phyloP scores from a whole-genome alignment of 2,329 filamentous ascomycete species.

The Septoria linicola region DNA sequence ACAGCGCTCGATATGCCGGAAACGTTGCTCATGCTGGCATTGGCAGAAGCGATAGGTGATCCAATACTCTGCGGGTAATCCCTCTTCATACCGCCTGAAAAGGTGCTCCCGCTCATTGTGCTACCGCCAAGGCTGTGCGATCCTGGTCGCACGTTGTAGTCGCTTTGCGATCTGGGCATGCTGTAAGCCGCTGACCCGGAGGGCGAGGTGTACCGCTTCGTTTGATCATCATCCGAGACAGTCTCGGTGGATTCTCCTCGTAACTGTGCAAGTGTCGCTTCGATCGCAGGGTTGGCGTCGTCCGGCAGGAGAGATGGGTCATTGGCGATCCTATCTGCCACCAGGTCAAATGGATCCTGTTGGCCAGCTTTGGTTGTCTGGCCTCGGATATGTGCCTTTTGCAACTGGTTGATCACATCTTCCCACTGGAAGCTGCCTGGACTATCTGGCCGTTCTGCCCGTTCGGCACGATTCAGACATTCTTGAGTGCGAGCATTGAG shows the following conservation, averaged over 20 bases:
- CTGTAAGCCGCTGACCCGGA: slow-evolving; percentile 12
- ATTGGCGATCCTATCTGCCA: slow-evolving; percentile 32
- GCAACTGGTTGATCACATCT: slow-evolving; percentile 51
- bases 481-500: slow-evolving; percentile 51
- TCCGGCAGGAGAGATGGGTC: slow-evolving; percentile 33
- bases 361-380: slow-evolving; percentile 29
- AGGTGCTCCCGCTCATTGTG: slow-evolving; percentile 7
- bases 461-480: slow-evolving; percentile 53
- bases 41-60: slow-evolving; percentile 25
- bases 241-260: slow-evolving; percentile 20
- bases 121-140: slow-evolving; percentile 28
- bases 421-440: slow-evolving; percentile 53
- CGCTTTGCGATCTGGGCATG: slow-evolving; percentile 18
- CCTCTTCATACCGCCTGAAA: slow-evolving; percentile 24
- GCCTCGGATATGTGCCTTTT: slow-evolving; percentile 29
- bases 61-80: slow-evolving; percentile 23
- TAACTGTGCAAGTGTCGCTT: slow-evolving; percentile 26
- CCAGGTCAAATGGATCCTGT: slow-evolving; percentile 26
- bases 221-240: slow-evolving; percentile 27
- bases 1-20: slow-evolving; percentile 32
- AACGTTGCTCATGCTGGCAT: slow-evolving; percentile 34
- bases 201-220: slow-evolving; percentile 18
- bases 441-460: slow-evolving; percentile 52
- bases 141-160: slow-evolving; percentile 26
- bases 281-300: slow-evolving; percentile 32